Percentiles rank a stretch among this genome's conserved stretches.
These are phyloP conservation scores for Hirsutella thompsonii DNA, from an alignment of 2,329 filamentous ascomycete genomes.

Conservation along the genomic window DNA sequence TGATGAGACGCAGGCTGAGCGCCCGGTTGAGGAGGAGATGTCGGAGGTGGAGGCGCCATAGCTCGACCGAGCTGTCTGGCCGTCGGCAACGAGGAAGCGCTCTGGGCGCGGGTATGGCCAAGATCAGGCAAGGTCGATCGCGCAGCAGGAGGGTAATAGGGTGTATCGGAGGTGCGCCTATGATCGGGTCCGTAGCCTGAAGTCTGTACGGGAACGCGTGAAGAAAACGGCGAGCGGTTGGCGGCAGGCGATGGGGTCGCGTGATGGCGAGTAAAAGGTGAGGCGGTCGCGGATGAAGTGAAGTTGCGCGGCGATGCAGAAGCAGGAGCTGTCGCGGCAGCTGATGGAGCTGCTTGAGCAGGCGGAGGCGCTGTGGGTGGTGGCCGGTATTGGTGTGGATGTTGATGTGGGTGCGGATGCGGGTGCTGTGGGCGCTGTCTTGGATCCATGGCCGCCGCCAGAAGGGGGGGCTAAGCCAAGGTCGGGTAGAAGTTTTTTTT, in stretches of 20 bases:
- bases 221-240: constrained; percentile 1
- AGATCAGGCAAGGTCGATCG: constrained; percentile 17
- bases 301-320: not conserved
- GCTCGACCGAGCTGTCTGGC: constrained; percentile 22
- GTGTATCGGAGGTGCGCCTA: constrained; percentile 29
- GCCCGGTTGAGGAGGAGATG: constrained; percentile 23
- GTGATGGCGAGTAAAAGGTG: constrained; percentile 2
- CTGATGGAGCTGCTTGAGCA: not conserved
- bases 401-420: constrained; percentile 2
- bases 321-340: not conserved
- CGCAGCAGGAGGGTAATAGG: constrained; percentile 23
- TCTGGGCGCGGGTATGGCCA: constrained; percentile 28
- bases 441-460: constrained; percentile 19
- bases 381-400: not conserved
- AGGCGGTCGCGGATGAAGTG: not conserved
- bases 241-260: constrained; percentile 5
- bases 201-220: not conserved
- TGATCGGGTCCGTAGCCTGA: constrained; percentile 18
- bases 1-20: constrained; percentile 12
- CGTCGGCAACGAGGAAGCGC: constrained; percentile 29
- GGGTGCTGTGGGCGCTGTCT: constrained; percentile 13
- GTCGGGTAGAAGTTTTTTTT: not conserved
- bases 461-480: not conserved
- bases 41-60: constrained; percentile 31
- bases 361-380: not conserved